These are phyloP conservation scores for Vigna radiata DNA, from an alignment of 306 rosid species.

Conservation along the genomic window DNA sequence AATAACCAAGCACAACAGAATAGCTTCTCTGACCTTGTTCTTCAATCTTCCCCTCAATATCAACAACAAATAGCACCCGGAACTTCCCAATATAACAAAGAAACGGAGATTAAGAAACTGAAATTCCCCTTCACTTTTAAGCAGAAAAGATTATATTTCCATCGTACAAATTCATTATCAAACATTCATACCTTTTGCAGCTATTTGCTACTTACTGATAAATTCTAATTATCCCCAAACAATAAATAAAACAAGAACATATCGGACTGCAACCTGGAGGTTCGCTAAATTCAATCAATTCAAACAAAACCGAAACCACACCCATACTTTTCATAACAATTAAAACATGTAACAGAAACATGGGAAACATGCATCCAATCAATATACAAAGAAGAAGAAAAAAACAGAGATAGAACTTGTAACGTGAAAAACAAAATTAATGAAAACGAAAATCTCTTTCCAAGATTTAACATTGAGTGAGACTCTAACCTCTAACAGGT, in stretches of 20 bases:
- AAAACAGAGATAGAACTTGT: neutral
- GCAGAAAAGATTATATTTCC: neutral
- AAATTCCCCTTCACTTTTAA: constrained; percentile 1
- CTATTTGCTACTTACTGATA: neutral
- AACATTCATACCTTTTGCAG: neutral
- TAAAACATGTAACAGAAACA: constrained; percentile 34
- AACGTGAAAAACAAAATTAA: constrained; percentile 18
- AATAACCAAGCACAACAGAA: constrained; percentile 2
- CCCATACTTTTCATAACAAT: constrained; percentile 9
- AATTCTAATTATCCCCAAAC: neutral
- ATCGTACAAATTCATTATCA: neutral
- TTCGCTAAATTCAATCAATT: neutral
- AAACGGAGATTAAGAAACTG: constrained; percentile 13
- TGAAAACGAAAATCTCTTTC: neutral
- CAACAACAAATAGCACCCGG: neutral
- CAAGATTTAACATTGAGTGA: neutral
- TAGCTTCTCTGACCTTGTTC: constrained; percentile 28
- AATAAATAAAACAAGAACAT: constrained; percentile 23
- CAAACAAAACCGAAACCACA: constrained; percentile 18
- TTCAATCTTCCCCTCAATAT: constrained; percentile 6
- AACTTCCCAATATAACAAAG: constrained; percentile 10
- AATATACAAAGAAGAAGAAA: constrained; percentile 11
- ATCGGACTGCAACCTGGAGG: neutral
- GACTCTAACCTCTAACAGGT: constrained; percentile 30
- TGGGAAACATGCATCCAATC: constrained; percentile 27